Evolutionary conservation across 805 yeast genomes (phyloP), one percentile per base, ranked within the genome.

Genomic region (Crinitomyces ghanaensis): DNA sequence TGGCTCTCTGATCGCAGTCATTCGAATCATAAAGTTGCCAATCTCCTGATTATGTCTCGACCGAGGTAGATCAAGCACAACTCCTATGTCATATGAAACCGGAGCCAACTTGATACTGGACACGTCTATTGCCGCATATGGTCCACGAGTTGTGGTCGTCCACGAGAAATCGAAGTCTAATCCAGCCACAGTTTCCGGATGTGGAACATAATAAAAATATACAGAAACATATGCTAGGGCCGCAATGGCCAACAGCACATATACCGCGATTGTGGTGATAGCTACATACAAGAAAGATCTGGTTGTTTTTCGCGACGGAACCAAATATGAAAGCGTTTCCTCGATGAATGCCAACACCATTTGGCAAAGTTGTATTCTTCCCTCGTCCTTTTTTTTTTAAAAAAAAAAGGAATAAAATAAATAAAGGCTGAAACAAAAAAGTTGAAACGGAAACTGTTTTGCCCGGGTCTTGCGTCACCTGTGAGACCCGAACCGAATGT

Each of bases 11-110:
- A 44, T 38, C 12, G 50, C 32, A 4, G 44, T 30, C 13, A 46
- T 38, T 6, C 42, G 22, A 19, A 54, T 44, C 48, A 49, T 44
- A 39, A 59, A 57, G 38, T 56, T 58, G 19, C 61, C 60, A 9
- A 46, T 23, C 4, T 43, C 40, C 21, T 36, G 38, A 36, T 59
- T 59, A 30, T 38, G 37, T 4, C 36, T 38, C n/a, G 42, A 40
- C 13, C 57, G 44, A 4, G 62, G 63, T 28, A 56, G 37, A 17
- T 35, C 40, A 15, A 59, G 43, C 17, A 34, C 38, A 7, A 59
- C 42, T 3, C 35, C 34, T 9, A 59, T 39, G 15, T 40, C 36
- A 35, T 56, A 59, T 25, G 44, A 46, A 23, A 40, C 46, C 19
- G 44, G 36, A 13, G 42, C 36, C 20, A 49, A 29, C 21, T 36